A percentile compares a stretch with the other conserved stretches of the same genome.
These are phyloP conservation scores for Polyplosphaeria fusca DNA, from an alignment of 495 filamentous ascomycete genomes.

Conservation along the genomic window DNA sequence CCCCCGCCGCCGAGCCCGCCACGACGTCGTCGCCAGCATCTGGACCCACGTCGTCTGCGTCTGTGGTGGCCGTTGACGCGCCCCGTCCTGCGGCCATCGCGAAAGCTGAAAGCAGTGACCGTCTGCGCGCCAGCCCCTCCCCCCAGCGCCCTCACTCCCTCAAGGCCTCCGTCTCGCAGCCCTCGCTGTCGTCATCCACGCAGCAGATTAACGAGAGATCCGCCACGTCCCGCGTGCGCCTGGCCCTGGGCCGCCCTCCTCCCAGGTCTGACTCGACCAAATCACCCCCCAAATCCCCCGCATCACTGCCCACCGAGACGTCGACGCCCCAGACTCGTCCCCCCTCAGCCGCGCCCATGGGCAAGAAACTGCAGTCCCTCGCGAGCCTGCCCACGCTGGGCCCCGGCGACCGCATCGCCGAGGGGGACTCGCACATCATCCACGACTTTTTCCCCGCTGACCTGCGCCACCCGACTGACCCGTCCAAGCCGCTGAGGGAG, in stretches of 20 bases:
- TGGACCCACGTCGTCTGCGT: no score
- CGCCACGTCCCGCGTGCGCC: slow-evolving; percentile 15
- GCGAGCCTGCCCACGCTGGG: slow-evolving; percentile 37
- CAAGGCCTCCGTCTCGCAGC: slow-evolving; percentile 28
- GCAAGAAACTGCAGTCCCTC: slow-evolving; percentile 31
- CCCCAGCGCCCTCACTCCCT: slow-evolving; percentile 22
- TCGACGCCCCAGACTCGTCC: background rate
- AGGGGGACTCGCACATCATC: slow-evolving; percentile 78
- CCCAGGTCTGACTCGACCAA: slow-evolving; percentile 15
- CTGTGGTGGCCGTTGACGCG: slow-evolving; percentile 6
- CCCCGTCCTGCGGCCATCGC: slow-evolving; percentile 24
- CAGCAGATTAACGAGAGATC: slow-evolving; percentile 9
- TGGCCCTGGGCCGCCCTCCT: slow-evolving; percentile 4
- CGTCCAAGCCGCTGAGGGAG: slow-evolving; percentile 25
- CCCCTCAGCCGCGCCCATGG: background rate
- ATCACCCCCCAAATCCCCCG: slow-evolving; percentile 11
- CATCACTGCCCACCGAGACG: background rate
- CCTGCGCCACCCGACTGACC: slow-evolving; percentile 13
- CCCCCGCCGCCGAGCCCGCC: slow-evolving; percentile 3
- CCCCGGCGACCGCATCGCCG: slow-evolving; percentile 54
- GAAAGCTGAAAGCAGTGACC: slow-evolving; percentile 32
- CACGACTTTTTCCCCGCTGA: slow-evolving; percentile 57
- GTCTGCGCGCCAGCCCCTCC: slow-evolving; percentile 19
- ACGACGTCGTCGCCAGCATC: slow-evolving; percentile 4
- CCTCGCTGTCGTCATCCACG: slow-evolving; percentile 9